Percentiles rank a stretch among this genome's conserved stretches.
phyloP scores from a whole-genome alignment of 345 rosid genomes.

The Brassica nigra region DNA sequence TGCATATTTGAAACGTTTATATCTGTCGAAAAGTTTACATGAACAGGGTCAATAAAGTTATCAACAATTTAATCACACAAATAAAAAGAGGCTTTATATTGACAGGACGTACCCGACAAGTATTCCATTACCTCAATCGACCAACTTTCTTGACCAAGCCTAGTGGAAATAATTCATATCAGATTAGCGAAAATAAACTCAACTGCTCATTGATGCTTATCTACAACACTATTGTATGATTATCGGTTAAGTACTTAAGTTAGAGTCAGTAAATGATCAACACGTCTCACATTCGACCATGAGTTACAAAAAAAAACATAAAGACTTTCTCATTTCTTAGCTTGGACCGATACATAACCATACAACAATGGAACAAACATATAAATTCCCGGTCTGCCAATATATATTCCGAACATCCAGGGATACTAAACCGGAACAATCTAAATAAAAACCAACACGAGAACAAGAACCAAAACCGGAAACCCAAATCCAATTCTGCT shows the following conservation, averaged over 20 bases:
- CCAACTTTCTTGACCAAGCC: not conserved
- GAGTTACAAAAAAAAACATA: not conserved
- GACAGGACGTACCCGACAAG: not conserved
- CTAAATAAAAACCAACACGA: slow-evolving; percentile 41
- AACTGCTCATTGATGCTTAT: not conserved
- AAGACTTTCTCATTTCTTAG: not conserved
- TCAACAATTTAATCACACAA: not conserved
- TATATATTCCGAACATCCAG: not conserved
- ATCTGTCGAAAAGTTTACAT: not conserved
- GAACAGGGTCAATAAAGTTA: not conserved
- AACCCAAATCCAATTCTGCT: slow-evolving; percentile 38
- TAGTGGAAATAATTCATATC: not conserved
- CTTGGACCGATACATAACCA: not conserved
- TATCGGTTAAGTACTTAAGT: not conserved
- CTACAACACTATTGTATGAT: not conserved
- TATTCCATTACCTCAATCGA: not conserved
- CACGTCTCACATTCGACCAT: not conserved
- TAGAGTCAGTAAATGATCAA: not conserved
- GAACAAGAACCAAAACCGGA: slow-evolving; percentile 37
- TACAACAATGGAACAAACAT: not conserved
- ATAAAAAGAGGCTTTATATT: not conserved
- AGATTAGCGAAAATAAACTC: not conserved
- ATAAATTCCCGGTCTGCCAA: not conserved
- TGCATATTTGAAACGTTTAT: not conserved
- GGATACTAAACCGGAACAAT: not conserved